These are phyloP conservation scores for Chrysosporium queenslandicum DNA, from an alignment of 2,329 filamentous ascomycete genomes.

Conservation along the genomic window DNA sequence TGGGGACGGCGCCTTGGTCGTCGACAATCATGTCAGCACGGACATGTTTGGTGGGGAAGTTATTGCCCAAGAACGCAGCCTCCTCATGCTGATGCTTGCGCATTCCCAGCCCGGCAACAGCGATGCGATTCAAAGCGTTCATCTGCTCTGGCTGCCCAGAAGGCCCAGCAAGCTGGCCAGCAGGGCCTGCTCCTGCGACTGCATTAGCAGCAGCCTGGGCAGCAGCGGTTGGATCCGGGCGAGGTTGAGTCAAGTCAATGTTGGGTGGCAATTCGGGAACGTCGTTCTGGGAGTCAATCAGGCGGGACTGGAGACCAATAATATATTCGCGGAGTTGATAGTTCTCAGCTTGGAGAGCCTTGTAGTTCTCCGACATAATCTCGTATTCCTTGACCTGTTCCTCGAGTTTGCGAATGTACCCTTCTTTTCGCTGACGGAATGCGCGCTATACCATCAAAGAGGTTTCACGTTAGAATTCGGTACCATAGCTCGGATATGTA, in stretches of 20 bases:
- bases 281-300: slow-evolving; percentile 74
- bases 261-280: slow-evolving; percentile 74
- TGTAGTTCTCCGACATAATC: slow-evolving; percentile 65
- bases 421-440: slow-evolving; percentile 94
- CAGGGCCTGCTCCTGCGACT: slow-evolving; percentile 1
- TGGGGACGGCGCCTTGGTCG: neutral
- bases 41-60: slow-evolving; percentile 25
- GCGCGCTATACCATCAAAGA: slow-evolving; percentile 55
- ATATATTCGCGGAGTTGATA: slow-evolving; percentile 87
- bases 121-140: slow-evolving; percentile 36
- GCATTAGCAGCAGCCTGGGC: slow-evolving; percentile 9
- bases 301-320: slow-evolving; percentile 73
- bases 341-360: slow-evolving; percentile 77
- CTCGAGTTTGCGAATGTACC: slow-evolving; percentile 95
- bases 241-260: slow-evolving; percentile 56
- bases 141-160: slow-evolving; percentile 28
- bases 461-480: neutral
- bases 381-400: slow-evolving; percentile 77
- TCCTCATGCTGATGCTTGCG: slow-evolving; percentile 35
- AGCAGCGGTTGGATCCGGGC: slow-evolving; percentile 28
- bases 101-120: slow-evolving; percentile 36
- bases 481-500: neutral
- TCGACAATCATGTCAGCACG: slow-evolving; percentile 6
- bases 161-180: neutral
- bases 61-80: slow-evolving; percentile 25